These are phyloP conservation scores for Straminergon stramineum DNA, from an alignment of 225 moss, liverwort and hornwort species.

Conservation along the genomic window DNA sequence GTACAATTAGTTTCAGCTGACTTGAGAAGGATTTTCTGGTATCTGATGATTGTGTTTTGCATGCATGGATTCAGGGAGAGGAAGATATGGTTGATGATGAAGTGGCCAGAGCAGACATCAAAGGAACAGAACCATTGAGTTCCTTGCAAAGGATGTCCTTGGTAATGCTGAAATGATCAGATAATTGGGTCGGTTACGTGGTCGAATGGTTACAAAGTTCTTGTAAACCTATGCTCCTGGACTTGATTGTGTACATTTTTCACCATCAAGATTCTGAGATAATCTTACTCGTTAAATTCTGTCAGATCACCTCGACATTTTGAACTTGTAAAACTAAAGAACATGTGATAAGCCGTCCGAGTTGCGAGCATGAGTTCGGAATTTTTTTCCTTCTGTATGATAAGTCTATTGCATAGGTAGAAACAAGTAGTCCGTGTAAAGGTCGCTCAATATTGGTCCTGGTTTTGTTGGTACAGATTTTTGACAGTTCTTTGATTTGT, in stretches of 20 bases:
- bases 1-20: neutral
- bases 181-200: neutral
- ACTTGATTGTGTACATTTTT: neutral
- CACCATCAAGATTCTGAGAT: neutral
- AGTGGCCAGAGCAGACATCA: slow-evolving; percentile 4
- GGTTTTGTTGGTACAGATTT: neutral
- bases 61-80: slow-evolving; percentile 43
- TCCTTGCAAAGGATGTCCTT: slow-evolving; percentile 49
- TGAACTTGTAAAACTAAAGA: neutral
- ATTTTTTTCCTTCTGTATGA: neutral
- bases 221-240: neutral
- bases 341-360: neutral
- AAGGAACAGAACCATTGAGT: slow-evolving; percentile 33
- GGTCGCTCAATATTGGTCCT: neutral
- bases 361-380: neutral
- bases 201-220: neutral
- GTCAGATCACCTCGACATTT: neutral
- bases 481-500: neutral
- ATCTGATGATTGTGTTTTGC: neutral
- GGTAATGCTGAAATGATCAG: slow-evolving; percentile 36
- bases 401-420: neutral
- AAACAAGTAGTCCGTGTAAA: neutral
- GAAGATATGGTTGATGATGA: slow-evolving; percentile 34
- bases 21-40: neutral
- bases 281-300: neutral